Base-by-base conservation (phyloP, 371 early-diverging fungal genomes). In the Phascolomyces articulosus region DNA sequence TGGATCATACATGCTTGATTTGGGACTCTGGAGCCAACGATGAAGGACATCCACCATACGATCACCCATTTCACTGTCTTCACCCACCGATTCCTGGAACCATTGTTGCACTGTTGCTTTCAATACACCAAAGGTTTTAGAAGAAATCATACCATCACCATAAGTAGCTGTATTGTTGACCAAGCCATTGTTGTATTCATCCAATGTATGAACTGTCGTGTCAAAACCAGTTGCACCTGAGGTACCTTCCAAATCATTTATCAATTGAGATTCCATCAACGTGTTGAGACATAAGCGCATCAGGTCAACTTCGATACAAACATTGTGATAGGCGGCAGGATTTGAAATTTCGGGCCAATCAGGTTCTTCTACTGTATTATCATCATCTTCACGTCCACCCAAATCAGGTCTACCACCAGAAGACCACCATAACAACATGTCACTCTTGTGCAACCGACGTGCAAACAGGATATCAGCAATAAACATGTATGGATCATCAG, bases 341-440 rank as follows among this genome's bases (percentile, higher is more conserved):
- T 73, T 59, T 51, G 90, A 94, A 44, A 94, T 80, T 66, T 95
- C 93, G 0, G 91, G 89, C 48, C 84, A 79, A 24, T 77, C 70
- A 21, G 83, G 48, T 26, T 90, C 90, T 18, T 79, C 77, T 9
- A 79, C 64, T 26, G 76, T 67, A 65, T 87, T 86, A 58, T 94
- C 92, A 54, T 95, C 95, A 40, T 88, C 83, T 71, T 98, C 95
- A 3, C 92, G 80, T 0, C 97, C 96, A 29, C 98, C 97, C 3
- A 98, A 77, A 71, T 97, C 97, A 3, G 98, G 97, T 60, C 81
- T 83, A 41, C 72, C 75, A 8, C 87, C 84, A 1, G 88, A 71
- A 21, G 96, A 96, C 89, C 93, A 96, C 99, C 99, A 98, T 23
- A 96, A 71, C 1, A 98, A 73, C 82, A 91, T 87, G 60, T 94